These are phyloP conservation scores for Melastoma malabathricum DNA, from an alignment of 345 rosid species.

Conservation along the genomic window DNA sequence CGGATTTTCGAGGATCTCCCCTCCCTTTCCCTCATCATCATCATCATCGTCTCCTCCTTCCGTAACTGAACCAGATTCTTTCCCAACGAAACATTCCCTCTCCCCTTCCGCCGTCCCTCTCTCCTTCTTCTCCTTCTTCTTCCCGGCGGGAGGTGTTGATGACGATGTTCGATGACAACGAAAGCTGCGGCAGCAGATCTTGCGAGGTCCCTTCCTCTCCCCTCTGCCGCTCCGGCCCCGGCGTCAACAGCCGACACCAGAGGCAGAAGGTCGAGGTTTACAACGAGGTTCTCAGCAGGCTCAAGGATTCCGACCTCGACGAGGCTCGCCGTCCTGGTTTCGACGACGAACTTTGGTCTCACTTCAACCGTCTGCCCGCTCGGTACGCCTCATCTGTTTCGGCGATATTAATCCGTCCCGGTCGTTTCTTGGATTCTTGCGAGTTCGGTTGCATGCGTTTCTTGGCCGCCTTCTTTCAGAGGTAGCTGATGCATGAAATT, in stretches of 20 bases:
- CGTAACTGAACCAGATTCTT: background rate
- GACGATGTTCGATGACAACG: too few relatives aligned
- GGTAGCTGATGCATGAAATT: too few relatives aligned
- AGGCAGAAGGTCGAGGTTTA: slow-evolving; percentile 55
- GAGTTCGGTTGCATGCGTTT: background rate
- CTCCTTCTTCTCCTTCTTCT: too few relatives aligned
- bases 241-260: slow-evolving; percentile 15
- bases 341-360: slow-evolving; percentile 78
- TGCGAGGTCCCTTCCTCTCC: too few relatives aligned
- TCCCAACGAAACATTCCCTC: too few relatives aligned
- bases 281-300: slow-evolving; percentile 41
- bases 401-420: background rate
- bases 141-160: too few relatives aligned
- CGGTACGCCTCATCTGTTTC: slow-evolving; percentile 27
- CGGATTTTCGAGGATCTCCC: too few relatives aligned
- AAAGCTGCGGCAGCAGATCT: too few relatives aligned
- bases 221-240: too few relatives aligned
- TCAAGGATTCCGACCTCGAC: slow-evolving; percentile 31
- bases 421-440: background rate
- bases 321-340: slow-evolving; percentile 56
- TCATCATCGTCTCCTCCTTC: background rate
- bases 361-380: slow-evolving; percentile 83
- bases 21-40: too few relatives aligned
- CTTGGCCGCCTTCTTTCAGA: too few relatives aligned
- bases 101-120: too few relatives aligned